Conservation (phyloP, 1,284 basidiomycete species). For the Papiliotrema flavescens region DNA sequence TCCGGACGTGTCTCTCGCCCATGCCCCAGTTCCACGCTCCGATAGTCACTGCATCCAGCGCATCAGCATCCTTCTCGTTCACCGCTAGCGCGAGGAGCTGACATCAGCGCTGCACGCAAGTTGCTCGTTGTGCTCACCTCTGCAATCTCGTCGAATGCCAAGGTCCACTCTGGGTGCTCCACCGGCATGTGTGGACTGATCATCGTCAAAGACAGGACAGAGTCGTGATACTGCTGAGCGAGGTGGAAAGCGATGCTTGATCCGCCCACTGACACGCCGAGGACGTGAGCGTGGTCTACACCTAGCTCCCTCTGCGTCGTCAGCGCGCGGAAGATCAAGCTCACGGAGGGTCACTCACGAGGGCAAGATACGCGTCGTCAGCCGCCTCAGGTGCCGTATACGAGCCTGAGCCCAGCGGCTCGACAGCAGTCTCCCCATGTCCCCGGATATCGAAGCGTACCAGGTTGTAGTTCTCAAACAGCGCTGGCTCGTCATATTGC, state of each 20-base stretch:
- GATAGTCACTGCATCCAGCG: constrained; percentile 18
- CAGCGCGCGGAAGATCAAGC: neutral
- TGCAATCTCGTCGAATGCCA: constrained; percentile 18
- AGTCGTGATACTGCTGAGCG: constrained; percentile 4
- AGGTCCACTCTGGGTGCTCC: constrained; percentile 9
- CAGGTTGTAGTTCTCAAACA: neutral
- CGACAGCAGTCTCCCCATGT: neutral
- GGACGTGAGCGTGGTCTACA: constrained; percentile 16
- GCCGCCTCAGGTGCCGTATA: neutral
- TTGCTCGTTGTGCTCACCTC: constrained; percentile 14
- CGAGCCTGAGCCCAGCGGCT: neutral
- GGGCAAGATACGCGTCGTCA: neutral
- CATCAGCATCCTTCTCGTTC: constrained; percentile 12
- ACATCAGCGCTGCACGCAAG: neutral
- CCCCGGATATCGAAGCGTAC: neutral
- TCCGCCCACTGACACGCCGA: constrained; percentile 15
- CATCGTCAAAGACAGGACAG: constrained; percentile 13
- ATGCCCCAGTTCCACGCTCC: constrained; percentile 17
- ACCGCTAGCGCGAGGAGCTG: constrained; percentile 16
- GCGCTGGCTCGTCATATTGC: constrained; percentile 1
- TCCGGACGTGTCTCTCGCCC: constrained; percentile 4
- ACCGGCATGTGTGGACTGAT: constrained; percentile 10
- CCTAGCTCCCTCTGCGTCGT: neutral
- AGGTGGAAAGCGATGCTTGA: constrained; percentile 15
- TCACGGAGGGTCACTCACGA: neutral